Evolutionary conservation across 225 moss, liverwort and hornwort species (phyloP).

Genomic region (Thuidium tamariscinum): DNA sequence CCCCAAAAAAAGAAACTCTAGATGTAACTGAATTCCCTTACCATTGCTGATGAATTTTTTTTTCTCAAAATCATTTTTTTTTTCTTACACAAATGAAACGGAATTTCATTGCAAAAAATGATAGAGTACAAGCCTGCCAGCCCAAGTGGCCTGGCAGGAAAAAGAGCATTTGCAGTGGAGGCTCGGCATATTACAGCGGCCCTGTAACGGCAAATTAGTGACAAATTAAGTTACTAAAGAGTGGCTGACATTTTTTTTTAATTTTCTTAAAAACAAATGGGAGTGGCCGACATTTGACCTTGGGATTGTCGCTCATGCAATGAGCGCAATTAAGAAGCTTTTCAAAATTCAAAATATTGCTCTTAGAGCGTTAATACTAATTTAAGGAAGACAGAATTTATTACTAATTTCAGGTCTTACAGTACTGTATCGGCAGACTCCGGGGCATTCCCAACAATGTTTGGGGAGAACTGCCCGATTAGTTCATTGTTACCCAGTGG

Average conservation of each 20-base stretch:
- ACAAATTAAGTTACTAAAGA: not conserved
- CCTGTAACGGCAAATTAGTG: not conserved
- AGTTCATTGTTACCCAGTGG: not conserved
- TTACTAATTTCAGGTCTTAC: not conserved
- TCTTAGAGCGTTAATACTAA: not conserved
- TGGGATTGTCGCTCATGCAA: not conserved
- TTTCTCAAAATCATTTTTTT: too few relatives aligned
- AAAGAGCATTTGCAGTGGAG: not conserved
- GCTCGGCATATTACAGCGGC: not conserved
- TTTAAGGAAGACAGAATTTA: not conserved
- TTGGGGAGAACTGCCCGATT: rapidly evolving
- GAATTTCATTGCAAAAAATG: too few relatives aligned
- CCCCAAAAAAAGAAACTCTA: too few relatives aligned
- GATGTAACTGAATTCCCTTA: too few relatives aligned
- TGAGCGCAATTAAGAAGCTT: not conserved
- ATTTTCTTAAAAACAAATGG: too few relatives aligned
- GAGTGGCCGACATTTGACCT: not conserved
- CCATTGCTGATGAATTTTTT: too few relatives aligned
- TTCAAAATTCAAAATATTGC: not conserved
- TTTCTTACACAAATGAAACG: too few relatives aligned
- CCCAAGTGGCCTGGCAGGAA: too few relatives aligned
- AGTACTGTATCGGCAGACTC: too few relatives aligned
- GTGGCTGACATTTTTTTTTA: too few relatives aligned
- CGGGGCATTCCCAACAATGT: not conserved
- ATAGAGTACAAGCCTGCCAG: too few relatives aligned